A percentile compares a stretch with the other conserved stretches of the same genome.
Conservation (phyloP, 129 eudicot species). For the Kitagawia praeruptora region DNA sequence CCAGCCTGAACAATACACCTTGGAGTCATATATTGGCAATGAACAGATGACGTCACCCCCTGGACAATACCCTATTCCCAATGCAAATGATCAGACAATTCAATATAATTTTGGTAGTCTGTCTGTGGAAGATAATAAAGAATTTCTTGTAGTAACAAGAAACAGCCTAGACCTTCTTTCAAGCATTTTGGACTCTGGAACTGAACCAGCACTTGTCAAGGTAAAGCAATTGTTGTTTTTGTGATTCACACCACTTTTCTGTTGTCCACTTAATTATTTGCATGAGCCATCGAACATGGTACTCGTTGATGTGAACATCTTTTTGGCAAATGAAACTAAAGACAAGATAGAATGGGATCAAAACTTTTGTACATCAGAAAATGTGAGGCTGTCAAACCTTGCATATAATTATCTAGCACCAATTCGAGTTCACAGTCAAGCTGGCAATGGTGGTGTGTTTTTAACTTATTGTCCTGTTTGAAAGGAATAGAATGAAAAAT, state of each 20-base stretch:
- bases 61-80: conserved; percentile 58
- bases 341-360: neutral
- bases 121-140: conserved; percentile 72
- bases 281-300: neutral
- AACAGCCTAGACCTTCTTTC: conserved; percentile 81
- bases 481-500: neutral
- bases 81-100: conserved; percentile 22
- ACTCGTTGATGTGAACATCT: neutral
- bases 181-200: conserved; percentile 67
- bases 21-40: conserved; percentile 42
- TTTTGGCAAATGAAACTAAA: neutral
- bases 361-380: neutral
- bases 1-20: conserved; percentile 30
- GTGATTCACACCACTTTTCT: neutral
- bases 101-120: conserved; percentile 27
- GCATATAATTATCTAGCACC: neutral
- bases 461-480: neutral
- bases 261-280: neutral
- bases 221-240: conserved; percentile 24
- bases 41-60: conserved; percentile 51
- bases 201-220: conserved; percentile 59
- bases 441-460: neutral
- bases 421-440: neutral
- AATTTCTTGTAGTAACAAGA: conserved; percentile 50
- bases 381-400: neutral